Evolutionary conservation across 352 stramenopile species (phyloP).

Genomic region (Phytopythium boreale): DNA sequence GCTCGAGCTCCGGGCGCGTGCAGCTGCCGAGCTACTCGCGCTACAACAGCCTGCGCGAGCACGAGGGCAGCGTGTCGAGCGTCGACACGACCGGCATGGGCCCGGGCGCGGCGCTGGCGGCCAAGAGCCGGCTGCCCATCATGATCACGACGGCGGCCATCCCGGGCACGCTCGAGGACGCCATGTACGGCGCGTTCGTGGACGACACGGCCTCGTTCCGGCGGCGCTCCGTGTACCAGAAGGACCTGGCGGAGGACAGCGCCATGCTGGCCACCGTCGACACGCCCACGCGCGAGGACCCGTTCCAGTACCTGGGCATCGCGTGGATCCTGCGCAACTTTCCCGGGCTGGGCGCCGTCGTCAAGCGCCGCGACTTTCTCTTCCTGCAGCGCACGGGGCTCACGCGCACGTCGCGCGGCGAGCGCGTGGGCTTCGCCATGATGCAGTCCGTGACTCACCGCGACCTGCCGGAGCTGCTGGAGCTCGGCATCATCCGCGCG

Average conservation of each 20-base stretch:
- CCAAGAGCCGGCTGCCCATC: constrained; percentile 33
- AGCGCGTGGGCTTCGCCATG: constrained; percentile 35
- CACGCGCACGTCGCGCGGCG: constrained; percentile 34
- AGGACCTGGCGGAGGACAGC: constrained; percentile 37
- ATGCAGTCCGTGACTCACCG: constrained; percentile 46
- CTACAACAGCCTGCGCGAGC: background rate
- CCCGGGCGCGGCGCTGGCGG: constrained; percentile 33
- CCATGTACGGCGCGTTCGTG: constrained; percentile 45
- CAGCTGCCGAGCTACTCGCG: constrained; percentile 8
- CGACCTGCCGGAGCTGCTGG: constrained; percentile 35
- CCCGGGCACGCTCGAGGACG: constrained; percentile 49
- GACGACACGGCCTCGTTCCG: constrained; percentile 40
- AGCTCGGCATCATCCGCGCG: constrained; percentile 35
- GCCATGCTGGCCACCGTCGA: constrained; percentile 35
- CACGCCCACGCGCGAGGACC: constrained; percentile 30
- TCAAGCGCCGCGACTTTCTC: constrained; percentile 38
- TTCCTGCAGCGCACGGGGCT: constrained; percentile 27
- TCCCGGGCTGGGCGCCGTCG: constrained; percentile 22
- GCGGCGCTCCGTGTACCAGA: constrained; percentile 23
- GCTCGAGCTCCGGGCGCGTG: constrained; percentile 1
- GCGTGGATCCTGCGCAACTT: constrained; percentile 47
- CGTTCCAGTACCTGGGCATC: constrained; percentile 48
- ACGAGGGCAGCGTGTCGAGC: constrained; percentile 3
- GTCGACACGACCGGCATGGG: constrained; percentile 22
- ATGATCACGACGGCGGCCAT: constrained; percentile 36